phyloP scores from a whole-genome alignment of 2,329 filamentous ascomycete genomes.

The Cladosporium cucumerinum region DNA sequence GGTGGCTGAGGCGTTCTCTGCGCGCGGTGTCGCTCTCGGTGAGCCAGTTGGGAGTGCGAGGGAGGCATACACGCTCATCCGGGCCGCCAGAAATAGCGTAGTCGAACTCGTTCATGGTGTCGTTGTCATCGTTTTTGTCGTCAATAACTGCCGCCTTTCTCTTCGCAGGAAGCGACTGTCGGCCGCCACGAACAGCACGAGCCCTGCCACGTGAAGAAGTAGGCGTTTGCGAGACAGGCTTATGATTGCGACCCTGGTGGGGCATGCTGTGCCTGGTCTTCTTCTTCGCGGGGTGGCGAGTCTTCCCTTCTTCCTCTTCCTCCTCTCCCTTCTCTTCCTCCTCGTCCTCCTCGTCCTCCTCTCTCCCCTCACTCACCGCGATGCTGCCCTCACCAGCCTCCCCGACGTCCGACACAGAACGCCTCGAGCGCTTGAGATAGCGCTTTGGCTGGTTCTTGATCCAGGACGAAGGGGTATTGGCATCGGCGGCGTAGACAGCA shows the following conservation, averaged over 20 bases:
- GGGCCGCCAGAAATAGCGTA: not conserved
- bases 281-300: not conserved
- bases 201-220: not conserved
- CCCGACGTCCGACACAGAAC: not conserved
- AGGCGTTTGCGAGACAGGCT: not conserved
- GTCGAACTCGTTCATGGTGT: not conserved
- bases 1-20: not conserved
- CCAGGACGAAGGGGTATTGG: conserved; percentile 13
- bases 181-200: not conserved
- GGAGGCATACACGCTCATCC: not conserved
- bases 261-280: not conserved
- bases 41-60: not conserved
- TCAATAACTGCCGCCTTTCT: not conserved
- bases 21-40: not conserved
- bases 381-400: not conserved
- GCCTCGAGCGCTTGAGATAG: conserved; percentile 12
- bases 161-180: not conserved
- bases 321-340: not conserved
- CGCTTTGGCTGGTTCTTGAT: conserved; percentile 17
- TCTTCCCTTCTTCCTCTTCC: not conserved
- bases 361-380: not conserved
- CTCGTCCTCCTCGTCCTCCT: not conserved
- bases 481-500: conserved; percentile 14
- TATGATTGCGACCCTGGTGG: not conserved
- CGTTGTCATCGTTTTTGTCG: not conserved